These are phyloP conservation scores for Calonectria crousiana DNA, from an alignment of 2,329 filamentous ascomycete species.

Conservation along the genomic window DNA sequence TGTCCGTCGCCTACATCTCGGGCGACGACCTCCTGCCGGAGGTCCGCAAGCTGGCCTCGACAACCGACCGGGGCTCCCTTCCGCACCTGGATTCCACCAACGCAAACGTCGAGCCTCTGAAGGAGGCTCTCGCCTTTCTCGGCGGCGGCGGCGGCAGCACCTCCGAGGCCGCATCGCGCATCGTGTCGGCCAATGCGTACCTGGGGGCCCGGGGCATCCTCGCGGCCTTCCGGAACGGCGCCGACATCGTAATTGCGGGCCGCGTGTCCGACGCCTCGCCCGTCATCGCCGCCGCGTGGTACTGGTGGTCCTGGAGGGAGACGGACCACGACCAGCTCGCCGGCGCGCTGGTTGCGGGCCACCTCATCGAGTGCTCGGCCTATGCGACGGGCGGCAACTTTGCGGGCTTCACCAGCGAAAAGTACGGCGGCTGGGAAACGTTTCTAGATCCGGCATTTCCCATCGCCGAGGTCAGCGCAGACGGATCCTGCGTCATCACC, in stretches of 20 bases:
- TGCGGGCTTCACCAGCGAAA: constrained; percentile 51
- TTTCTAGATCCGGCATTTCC: constrained; percentile 57
- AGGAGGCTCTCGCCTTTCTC: constrained; percentile 32
- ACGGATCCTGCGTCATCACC: constrained; percentile 58
- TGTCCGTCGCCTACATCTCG: constrained; percentile 54
- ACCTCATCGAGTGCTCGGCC: constrained; percentile 63
- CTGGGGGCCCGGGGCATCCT: constrained; percentile 61
- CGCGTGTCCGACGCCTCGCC: constrained; percentile 59
- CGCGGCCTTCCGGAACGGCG: constrained; percentile 51
- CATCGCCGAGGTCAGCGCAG: constrained; percentile 60
- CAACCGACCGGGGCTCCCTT: not conserved
- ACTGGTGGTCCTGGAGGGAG: constrained; percentile 62
- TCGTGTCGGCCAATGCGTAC: constrained; percentile 59
- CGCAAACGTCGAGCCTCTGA: constrained; percentile 30
- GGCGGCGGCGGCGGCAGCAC: constrained; percentile 13
- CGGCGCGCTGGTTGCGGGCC: constrained; percentile 58
- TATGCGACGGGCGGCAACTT: constrained; percentile 67
- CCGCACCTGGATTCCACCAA: constrained; percentile 45
- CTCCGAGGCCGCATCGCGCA: constrained; percentile 28
- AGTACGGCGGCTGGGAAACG: constrained; percentile 23
- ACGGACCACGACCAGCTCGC: constrained; percentile 60
- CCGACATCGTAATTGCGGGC: constrained; percentile 58
- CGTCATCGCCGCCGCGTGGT: constrained; percentile 65
- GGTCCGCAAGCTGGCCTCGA: not conserved
- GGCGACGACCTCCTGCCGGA: constrained; percentile 52